Base-by-base conservation (phyloP, 2,329 filamentous ascomycete species). In the Aureobasidium sp. region DNA sequence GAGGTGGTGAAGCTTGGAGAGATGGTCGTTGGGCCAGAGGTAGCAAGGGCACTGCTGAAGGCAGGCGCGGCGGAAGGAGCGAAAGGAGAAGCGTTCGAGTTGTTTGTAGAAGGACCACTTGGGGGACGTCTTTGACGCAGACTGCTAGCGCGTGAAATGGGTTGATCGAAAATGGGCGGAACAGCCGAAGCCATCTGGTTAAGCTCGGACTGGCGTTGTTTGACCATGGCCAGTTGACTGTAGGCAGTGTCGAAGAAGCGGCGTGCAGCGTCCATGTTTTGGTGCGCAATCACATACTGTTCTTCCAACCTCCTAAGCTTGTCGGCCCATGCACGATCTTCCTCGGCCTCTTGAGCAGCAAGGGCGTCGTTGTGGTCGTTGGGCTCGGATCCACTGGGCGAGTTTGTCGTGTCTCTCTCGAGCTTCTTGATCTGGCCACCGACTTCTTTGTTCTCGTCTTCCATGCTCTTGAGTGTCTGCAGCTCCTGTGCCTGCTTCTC, bases 361-460 rank as follows among this genome's bases (percentile, higher is more conserved):
- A 61, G 52, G n/a, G 52, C 49, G 16, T 63, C 50, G 29, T 63
- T 50, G 36, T 65, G 52, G 64, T 73, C 45, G 63, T 63, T 70
- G 8, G 65, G 64, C 36, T 70, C 68, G 3, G 64, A 63, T 13
- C 63, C 65, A 25, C 65, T 64, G 2, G 72, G 69, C 2, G 83
- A 81, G 13, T 85, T 79, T 61, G 81, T 83, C 72, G 87, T 87
- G 54, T 71, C 67, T 78, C 65, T 87, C 70, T 94, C 90, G 30
- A 91, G 79, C 57, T 86, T 82, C 70, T 90, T 90, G 66, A 93
- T 83, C 65, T 87, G 83, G 29, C 79, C 78, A n/a, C 85, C 83
- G 67, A 87, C 89, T 63, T 89, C 82, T 66, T 85, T 87, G 32
- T 94, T 81, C 64, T 90, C 86, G 9, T 88, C 82, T 71, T 94